Conservation (phyloP, 2,329 filamentous ascomycete species). For the Helotiales sp. region DNA sequence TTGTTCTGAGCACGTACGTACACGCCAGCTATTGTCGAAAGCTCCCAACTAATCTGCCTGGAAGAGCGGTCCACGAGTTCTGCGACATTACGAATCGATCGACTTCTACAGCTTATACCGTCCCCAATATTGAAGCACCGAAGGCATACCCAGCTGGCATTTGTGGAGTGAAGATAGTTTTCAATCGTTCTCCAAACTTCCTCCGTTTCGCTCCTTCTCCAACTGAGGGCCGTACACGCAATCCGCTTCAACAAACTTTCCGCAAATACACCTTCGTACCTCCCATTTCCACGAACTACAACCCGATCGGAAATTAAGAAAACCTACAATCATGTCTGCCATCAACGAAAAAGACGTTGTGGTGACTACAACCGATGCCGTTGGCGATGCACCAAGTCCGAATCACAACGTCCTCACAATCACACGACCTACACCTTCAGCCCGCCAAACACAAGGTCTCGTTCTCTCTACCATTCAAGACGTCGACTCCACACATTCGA, state of each 20-base stretch:
- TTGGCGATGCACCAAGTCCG: constrained; percentile 1
- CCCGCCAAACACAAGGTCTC: constrained; percentile 8
- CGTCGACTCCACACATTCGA: constrained; percentile 19
- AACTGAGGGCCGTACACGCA: constrained; percentile 7
- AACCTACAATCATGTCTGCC: constrained; percentile 4
- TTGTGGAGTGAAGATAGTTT: constrained; percentile 9
- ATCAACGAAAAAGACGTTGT: constrained; percentile 2
- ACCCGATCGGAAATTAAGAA: background rate
- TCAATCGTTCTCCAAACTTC: constrained; percentile 5
- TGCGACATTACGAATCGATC: constrained; percentile 1
- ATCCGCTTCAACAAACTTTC: background rate
- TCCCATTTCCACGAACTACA: background rate
- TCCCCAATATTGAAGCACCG: background rate
- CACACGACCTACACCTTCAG: constrained; percentile 11
- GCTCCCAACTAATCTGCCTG: constrained; percentile 1
- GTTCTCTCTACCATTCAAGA: constrained; percentile 20
- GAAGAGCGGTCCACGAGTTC: background rate
- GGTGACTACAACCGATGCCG: background rate
- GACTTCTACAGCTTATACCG: background rate
- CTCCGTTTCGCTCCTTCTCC: constrained; percentile 16
- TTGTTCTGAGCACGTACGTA: constrained; percentile 13
- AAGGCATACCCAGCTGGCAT: background rate
- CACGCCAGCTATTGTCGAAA: background rate
- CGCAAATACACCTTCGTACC: background rate
- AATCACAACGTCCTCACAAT: constrained; percentile 18